These are phyloP conservation scores for Achaetomiella virescens DNA, from an alignment of 495 filamentous ascomycete species.

Conservation along the genomic window DNA sequence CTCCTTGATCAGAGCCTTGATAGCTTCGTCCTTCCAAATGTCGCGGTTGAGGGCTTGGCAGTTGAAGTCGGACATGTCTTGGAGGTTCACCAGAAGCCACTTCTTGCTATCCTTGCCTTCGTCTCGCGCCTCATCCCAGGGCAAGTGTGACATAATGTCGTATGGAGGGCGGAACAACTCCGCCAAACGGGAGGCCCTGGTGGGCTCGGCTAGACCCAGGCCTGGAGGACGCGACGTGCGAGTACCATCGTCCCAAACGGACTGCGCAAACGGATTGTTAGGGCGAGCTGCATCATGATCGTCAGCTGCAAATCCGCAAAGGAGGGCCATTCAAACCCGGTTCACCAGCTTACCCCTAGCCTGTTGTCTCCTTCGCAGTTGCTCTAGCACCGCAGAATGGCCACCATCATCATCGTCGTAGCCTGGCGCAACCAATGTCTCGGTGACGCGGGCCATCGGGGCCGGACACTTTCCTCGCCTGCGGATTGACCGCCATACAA, in stretches of 20 bases:
- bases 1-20: constrained; percentile 74
- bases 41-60: constrained; percentile 92
- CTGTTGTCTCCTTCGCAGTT: constrained; percentile 53
- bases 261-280: constrained; percentile 73
- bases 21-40: constrained; percentile 79
- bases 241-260: constrained; percentile 63
- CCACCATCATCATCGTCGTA: constrained; percentile 53
- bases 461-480: constrained; percentile 67
- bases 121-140: constrained; percentile 75
- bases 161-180: constrained; percentile 90
- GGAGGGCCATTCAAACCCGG: background rate
- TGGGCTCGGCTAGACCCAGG: constrained; percentile 11
- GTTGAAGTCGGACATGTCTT: constrained; percentile 84
- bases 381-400: constrained; percentile 58
- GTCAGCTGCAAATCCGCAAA: constrained; percentile 2
- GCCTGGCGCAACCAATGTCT: constrained; percentile 75
- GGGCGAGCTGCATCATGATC: constrained; percentile 1
- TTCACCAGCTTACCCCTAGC: constrained; percentile 33
- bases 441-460: constrained; percentile 83
- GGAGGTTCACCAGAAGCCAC: constrained; percentile 93
- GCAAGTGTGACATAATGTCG: constrained; percentile 67
- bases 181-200: constrained; percentile 53
- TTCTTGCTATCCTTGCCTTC: constrained; percentile 79
- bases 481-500: constrained; percentile 56
- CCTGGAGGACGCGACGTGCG: background rate